These are phyloP conservation scores for Suhomyces xylopsoci DNA, from an alignment of 805 yeast genomes.

Conservation along the genomic window DNA sequence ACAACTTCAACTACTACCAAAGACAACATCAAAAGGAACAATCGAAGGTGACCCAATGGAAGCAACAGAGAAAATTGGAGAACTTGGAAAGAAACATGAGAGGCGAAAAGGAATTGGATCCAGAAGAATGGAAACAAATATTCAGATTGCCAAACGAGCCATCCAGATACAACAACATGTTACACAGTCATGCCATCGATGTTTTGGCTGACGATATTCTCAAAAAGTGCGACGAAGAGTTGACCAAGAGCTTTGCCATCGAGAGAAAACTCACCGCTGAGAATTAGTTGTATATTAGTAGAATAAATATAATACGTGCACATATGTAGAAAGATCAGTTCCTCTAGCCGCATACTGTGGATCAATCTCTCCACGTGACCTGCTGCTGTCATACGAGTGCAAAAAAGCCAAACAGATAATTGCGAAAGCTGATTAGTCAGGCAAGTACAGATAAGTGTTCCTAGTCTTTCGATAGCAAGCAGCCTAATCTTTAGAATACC, in stretches of 20 bases:
- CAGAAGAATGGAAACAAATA: slow-evolving; percentile 58
- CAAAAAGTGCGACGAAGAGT: slow-evolving; percentile 64
- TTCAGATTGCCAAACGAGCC: slow-evolving; percentile 74
- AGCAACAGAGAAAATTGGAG: slow-evolving; percentile 63
- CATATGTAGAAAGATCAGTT: neutral
- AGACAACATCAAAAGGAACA: slow-evolving; percentile 70
- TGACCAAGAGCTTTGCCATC: slow-evolving; percentile 58
- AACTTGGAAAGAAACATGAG: slow-evolving; percentile 56
- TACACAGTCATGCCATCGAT: slow-evolving; percentile 64
- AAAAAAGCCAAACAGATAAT: neutral
- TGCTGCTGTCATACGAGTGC: neutral
- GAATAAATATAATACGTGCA: neutral
- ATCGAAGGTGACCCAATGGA: slow-evolving; percentile 71
- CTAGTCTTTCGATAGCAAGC: too few species aligned
- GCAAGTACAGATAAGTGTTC: neutral
- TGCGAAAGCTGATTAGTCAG: neutral
- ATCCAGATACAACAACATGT: slow-evolving; percentile 67
- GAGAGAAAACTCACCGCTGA: slow-evolving; percentile 47
- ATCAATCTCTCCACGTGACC: neutral
- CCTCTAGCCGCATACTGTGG: neutral
- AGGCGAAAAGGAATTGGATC: slow-evolving; percentile 54
- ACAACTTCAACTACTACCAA: slow-evolving; percentile 78
- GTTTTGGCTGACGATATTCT: slow-evolving; percentile 70
- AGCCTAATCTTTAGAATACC: neutral
- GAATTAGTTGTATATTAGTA: neutral